These are phyloP conservation scores for Trichoderma arundinaceum DNA, from an alignment of 2,329 filamentous ascomycete species.

Conservation along the genomic window DNA sequence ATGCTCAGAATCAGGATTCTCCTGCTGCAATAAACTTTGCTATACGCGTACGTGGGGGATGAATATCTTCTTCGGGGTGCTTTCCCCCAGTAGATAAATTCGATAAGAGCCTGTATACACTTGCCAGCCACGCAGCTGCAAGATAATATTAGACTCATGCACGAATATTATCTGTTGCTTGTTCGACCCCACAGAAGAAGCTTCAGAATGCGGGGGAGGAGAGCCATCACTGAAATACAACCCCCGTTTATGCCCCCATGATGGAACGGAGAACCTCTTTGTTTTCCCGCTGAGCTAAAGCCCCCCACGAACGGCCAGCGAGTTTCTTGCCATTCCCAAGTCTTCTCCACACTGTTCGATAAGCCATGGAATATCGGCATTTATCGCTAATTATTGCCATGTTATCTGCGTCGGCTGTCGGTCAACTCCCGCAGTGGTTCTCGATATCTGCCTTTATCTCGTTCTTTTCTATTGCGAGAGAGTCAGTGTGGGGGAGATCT, in stretches of 20 bases:
- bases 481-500: slow-evolving; percentile 1
- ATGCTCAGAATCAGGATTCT: background rate
- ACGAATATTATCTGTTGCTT: background rate
- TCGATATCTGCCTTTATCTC: slow-evolving; percentile 8
- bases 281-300: background rate
- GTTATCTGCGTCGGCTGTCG: slow-evolving; percentile 11
- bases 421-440: slow-evolving; percentile 4
- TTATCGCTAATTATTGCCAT: slow-evolving; percentile 18
- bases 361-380: slow-evolving; percentile 12
- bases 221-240: background rate
- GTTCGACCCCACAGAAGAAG: slow-evolving; percentile 20
- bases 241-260: slow-evolving; percentile 15
- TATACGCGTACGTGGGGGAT: slow-evolving; percentile 14
- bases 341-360: slow-evolving; percentile 5
- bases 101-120: background rate
- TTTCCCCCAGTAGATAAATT: background rate
- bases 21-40: background rate
- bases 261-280: background rate
- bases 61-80: too few relatives aligned
- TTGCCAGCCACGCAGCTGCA: background rate
- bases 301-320: slow-evolving; percentile 11
- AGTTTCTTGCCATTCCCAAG: slow-evolving; percentile 19
- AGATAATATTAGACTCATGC: background rate
- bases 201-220: slow-evolving; percentile 18
- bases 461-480: background rate